These are phyloP conservation scores for Cryptosporidium tyzzeri DNA, from an alignment of 169 alveolate species.

Conservation along the genomic window DNA sequence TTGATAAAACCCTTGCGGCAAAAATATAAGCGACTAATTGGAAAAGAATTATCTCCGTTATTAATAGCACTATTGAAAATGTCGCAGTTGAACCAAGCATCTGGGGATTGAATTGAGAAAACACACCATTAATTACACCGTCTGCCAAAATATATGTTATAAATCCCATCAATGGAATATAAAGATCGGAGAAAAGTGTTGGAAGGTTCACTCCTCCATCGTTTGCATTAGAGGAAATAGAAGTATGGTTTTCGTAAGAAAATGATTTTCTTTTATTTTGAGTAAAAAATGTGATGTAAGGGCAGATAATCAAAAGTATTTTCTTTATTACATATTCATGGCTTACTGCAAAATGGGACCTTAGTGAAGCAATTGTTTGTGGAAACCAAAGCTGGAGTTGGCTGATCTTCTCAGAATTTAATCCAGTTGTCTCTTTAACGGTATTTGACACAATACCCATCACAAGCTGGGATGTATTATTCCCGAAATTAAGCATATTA, in stretches of 20 bases:
- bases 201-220: conserved; percentile 44
- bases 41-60: conserved; percentile 34
- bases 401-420: conserved; percentile 56
- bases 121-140: conserved; percentile 67
- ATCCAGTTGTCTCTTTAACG: conserved; percentile 73
- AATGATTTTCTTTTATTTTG: conserved; percentile 21
- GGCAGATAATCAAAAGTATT: conserved; percentile 33
- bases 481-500: conserved; percentile 13
- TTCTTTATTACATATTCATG: conserved; percentile 68
- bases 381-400: conserved; percentile 75
- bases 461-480: conserved; percentile 58
- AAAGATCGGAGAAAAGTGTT: conserved; percentile 67
- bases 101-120: conserved; percentile 68
- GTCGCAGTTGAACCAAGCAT: conserved; percentile 74
- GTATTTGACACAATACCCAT: conserved; percentile 69
- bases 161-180: conserved; percentile 67
- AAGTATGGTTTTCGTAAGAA: conserved; percentile 55
- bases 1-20: conserved; percentile 59
- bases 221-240: conserved; percentile 50
- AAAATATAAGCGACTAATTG: conserved; percentile 61
- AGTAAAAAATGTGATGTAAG: conserved; percentile 42
- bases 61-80: conserved; percentile 46
- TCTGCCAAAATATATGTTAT: conserved; percentile 71
- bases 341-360: conserved; percentile 71
- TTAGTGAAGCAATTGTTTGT: conserved; percentile 59